These are phyloP conservation scores for Cercospora berteroae DNA, from an alignment of 2,329 filamentous ascomycete genomes.

Conservation along the genomic window DNA sequence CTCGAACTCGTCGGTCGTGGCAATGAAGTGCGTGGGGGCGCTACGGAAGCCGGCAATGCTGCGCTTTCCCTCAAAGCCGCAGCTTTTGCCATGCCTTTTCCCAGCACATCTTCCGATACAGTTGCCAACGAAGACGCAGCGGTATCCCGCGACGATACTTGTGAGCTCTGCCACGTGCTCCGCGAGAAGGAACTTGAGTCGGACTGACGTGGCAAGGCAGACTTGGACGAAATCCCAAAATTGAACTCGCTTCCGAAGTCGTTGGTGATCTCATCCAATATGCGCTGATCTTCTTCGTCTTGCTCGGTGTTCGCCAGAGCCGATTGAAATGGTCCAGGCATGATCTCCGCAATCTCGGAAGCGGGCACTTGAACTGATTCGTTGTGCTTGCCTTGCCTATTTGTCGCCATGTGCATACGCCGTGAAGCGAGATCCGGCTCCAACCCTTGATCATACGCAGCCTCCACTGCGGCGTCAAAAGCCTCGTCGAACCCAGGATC, in stretches of 20 bases:
- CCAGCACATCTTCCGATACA: slow-evolving; percentile 62
- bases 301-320: slow-evolving; percentile 17
- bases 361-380: slow-evolving; percentile 28
- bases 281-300: slow-evolving; percentile 49
- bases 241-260: slow-evolving; percentile 78
- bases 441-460: slow-evolving; percentile 88
- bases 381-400: slow-evolving; percentile 19
- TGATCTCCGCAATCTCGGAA: slow-evolving; percentile 29
- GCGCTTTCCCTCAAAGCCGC: slow-evolving; percentile 17
- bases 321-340: slow-evolving; percentile 19
- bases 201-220: slow-evolving; percentile 70
- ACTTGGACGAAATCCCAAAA: slow-evolving; percentile 67
- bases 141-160: slow-evolving; percentile 58
- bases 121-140: slow-evolving; percentile 68
- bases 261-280: slow-evolving; percentile 81
- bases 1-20: slow-evolving; percentile 25
- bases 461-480: slow-evolving; percentile 90
- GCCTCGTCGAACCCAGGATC: slow-evolving; percentile 93
- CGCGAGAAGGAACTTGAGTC: slow-evolving; percentile 77
- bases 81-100: slow-evolving; percentile 39
- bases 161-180: slow-evolving; percentile 76
- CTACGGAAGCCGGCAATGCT: slow-evolving; percentile 35
- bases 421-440: slow-evolving; percentile 64
- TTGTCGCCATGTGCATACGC: slow-evolving; percentile 30
- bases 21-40: slow-evolving; percentile 30